Evolutionary conservation across 2,329 filamentous ascomycete genomes (phyloP).

Genomic region (Endocalyx cinctus): DNA sequence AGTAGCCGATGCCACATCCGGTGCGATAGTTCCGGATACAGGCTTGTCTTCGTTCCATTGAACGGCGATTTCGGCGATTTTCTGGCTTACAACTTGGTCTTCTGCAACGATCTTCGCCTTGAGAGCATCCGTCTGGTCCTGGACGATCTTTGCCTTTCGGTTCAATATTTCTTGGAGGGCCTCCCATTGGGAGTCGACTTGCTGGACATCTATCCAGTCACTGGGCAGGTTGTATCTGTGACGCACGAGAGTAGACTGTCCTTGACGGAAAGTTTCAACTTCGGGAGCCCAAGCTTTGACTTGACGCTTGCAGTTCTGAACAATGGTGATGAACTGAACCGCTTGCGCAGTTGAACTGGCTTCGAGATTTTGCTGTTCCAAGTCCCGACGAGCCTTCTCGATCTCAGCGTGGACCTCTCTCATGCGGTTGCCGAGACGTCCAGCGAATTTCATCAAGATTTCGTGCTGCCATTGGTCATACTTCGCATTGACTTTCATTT

Average conservation of each 20-base stretch:
- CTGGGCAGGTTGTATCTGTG: conserved; percentile 90
- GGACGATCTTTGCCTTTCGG: conserved; percentile 90
- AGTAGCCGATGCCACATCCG: conserved; percentile 79
- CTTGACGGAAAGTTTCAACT: conserved; percentile 92
- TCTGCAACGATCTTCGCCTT: conserved; percentile 93
- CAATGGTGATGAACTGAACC: conserved; percentile 96
- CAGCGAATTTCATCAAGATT: conserved; percentile 88
- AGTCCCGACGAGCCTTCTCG: conserved; percentile 80
- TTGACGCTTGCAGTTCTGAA: conserved; percentile 92
- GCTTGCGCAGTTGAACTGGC: conserved; percentile 94
- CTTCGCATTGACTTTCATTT: conserved; percentile 97
- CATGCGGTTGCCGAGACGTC: conserved; percentile 83
- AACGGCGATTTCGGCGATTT: conserved; percentile 75
- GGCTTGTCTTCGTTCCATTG: conserved; percentile 98
- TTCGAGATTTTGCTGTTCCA: conserved; percentile 89
- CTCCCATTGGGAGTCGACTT: conserved; percentile 94
- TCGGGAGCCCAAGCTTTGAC: conserved; percentile 93
- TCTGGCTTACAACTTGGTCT: conserved; percentile 84
- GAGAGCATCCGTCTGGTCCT: conserved; percentile 92
- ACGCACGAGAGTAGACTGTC: conserved; percentile 84
- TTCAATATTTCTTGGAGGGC: conserved; percentile 86
- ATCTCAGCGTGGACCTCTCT: conserved; percentile 89
- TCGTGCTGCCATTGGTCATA: conserved; percentile 99
- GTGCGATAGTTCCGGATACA: conserved; percentile 88
- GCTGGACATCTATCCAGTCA: conserved; percentile 94